These are phyloP conservation scores for Sambucus nigra DNA, from an alignment of 129 eudicot genomes.

Conservation along the genomic window DNA sequence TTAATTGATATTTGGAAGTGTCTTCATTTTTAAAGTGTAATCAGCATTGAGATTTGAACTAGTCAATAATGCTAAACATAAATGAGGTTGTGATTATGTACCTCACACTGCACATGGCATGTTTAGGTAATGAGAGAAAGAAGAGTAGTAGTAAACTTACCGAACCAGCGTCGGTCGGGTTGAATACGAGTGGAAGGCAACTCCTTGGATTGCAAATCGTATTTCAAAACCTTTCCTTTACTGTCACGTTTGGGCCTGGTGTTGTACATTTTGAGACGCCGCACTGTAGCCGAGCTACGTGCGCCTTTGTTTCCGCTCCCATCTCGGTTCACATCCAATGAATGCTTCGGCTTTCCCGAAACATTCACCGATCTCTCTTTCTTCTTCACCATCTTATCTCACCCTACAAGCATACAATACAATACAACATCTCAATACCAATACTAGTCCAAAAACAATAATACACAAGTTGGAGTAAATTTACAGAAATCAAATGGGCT, in stretches of 20 bases:
- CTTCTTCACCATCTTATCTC: constrained; percentile 49
- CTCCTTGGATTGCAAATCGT: constrained; percentile 63
- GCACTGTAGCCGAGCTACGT: constrained; percentile 83
- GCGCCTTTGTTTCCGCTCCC: constrained; percentile 40
- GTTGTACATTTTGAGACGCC: constrained; percentile 95
- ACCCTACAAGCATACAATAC: background rate
- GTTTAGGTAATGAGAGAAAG: background rate
- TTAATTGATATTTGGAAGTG: too few species aligned
- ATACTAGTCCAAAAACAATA: too few species aligned
- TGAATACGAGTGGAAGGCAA: constrained; percentile 75
- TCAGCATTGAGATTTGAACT: too few species aligned
- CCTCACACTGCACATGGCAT: too few species aligned
- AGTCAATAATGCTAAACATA: too few species aligned
- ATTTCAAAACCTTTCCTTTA: constrained; percentile 42
- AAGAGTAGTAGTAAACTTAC: constrained; percentile 22
- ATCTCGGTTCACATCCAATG: constrained; percentile 64
- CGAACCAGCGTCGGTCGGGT: constrained; percentile 85
- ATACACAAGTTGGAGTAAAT: too few species aligned
- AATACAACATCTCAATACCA: too few species aligned
- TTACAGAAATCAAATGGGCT: too few species aligned
- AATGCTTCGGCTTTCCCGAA: constrained; percentile 89
- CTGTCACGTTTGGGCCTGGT: constrained; percentile 62
- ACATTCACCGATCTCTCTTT: constrained; percentile 71
- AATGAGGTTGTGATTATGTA: too few species aligned
- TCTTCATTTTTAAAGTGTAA: too few species aligned